phyloP scores from a whole-genome alignment of 192 early-diverging fungal genomes.

The Irineochytrium annulatum region DNA sequence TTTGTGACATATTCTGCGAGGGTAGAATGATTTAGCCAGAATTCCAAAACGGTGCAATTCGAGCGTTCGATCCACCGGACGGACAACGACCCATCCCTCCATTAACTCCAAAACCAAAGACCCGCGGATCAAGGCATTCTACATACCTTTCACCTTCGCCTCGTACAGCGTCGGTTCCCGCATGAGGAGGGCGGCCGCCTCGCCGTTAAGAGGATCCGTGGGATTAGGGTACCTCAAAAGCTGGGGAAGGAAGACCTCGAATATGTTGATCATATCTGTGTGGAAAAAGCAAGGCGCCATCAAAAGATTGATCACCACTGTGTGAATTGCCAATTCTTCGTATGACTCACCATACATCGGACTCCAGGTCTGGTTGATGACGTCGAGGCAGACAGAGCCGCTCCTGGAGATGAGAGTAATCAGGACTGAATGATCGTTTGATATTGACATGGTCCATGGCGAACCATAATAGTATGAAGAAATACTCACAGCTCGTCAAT shows the following conservation, averaged over 20 bases:
- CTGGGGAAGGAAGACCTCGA: constrained; percentile 97
- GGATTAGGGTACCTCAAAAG: constrained; percentile 97
- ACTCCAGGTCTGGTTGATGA: constrained; percentile 99
- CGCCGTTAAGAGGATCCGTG: constrained; percentile 98
- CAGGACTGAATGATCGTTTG: background rate
- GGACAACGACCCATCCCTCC: background rate
- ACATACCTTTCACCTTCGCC: constrained; percentile 80
- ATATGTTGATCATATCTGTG: constrained; percentile 97
- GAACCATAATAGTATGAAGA: background rate
- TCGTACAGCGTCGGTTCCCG: constrained; percentile 89
- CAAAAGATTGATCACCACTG: background rate
- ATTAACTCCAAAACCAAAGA: background rate
- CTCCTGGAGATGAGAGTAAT: constrained; percentile 56
- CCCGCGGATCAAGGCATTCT: background rate
- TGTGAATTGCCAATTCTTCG: background rate
- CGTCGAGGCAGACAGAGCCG: constrained; percentile 98
- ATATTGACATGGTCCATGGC: background rate
- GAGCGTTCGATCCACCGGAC: background rate
- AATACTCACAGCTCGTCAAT: constrained; percentile 89
- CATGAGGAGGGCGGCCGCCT: constrained; percentile 97
- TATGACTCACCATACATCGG: constrained; percentile 89
- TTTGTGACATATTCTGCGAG: constrained; percentile 72
- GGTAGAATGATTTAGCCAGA: background rate
- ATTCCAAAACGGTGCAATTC: background rate
- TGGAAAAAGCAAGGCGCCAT: constrained; percentile 9